These are phyloP conservation scores for Chionographis japonica DNA, from an alignment of 106 monocot genomes.

Conservation along the genomic window DNA sequence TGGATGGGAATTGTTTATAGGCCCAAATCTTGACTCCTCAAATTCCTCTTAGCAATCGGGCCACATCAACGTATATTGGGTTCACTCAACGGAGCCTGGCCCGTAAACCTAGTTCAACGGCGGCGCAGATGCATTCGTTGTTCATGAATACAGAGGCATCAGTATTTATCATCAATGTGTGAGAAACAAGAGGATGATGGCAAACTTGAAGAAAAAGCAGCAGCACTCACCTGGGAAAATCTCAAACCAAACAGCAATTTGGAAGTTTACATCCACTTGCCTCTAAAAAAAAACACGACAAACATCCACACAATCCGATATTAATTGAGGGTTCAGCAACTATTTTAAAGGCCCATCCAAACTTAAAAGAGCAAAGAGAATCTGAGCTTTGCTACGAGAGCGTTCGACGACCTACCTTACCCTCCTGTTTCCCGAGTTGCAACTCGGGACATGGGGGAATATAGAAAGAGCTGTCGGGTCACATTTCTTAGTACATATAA, in stretches of 20 bases:
- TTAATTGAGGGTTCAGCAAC: background rate
- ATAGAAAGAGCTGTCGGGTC: slow-evolving; percentile 9
- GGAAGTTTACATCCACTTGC: slow-evolving; percentile 15
- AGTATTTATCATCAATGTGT: no score
- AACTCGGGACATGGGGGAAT: background rate
- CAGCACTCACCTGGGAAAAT: slow-evolving; percentile 23
- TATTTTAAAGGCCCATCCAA: background rate
- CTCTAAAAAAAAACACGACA: slow-evolving; percentile 12
- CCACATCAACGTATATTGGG: no score
- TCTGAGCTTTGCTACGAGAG: background rate
- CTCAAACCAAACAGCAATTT: slow-evolving; percentile 24
- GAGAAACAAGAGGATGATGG: no score
- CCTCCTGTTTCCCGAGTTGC: background rate
- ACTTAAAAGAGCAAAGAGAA: background rate
- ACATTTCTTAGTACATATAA: slow-evolving; percentile 3
- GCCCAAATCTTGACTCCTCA: no score
- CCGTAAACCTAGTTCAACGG: no score
- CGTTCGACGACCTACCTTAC: slow-evolving; percentile 14
- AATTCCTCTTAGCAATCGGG: no score
- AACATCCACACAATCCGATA: slow-evolving; percentile 8
- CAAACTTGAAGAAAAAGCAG: background rate
- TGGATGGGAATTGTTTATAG: no score
- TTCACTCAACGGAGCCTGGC: no score
- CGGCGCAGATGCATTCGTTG: no score
- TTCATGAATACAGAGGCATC: no score